These are phyloP conservation scores for Kuraishia ogatae DNA, from an alignment of 805 yeast species.

Conservation along the genomic window DNA sequence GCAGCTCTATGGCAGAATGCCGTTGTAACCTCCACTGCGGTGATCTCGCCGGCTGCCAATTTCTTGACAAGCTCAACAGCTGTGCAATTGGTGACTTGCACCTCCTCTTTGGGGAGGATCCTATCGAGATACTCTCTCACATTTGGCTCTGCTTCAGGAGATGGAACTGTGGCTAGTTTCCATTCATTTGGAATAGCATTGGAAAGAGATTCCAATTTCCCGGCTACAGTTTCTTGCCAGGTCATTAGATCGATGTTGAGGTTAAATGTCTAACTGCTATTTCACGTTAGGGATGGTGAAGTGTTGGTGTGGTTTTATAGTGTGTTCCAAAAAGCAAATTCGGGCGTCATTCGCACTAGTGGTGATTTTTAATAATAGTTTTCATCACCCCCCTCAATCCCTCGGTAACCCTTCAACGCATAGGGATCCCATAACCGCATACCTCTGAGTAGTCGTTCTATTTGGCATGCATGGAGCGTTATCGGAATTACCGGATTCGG, in stretches of 20 bases:
- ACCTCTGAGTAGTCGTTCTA: background rate
- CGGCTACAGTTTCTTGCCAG: background rate
- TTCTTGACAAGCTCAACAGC: slow-evolving; percentile 9
- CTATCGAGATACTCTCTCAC: slow-evolving; percentile 14
- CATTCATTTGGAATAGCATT: slow-evolving; percentile 20
- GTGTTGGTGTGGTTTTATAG: no score
- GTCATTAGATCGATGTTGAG: background rate
- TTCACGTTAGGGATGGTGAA: no score
- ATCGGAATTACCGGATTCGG: background rate
- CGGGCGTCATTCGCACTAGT: no score
- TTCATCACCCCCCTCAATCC: no score
- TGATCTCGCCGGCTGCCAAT: slow-evolving; percentile 8
- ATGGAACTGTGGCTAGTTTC: slow-evolving; percentile 18
- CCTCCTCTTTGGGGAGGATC: slow-evolving; percentile 15
- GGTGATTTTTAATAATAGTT: no score
- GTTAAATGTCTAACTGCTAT: no score
- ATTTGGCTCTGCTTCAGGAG: slow-evolving; percentile 5
- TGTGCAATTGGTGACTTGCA: slow-evolving; percentile 12
- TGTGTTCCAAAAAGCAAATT: no score
- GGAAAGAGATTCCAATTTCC: background rate
- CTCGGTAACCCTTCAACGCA: no score
- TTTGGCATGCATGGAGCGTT: background rate
- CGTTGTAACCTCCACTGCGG: slow-evolving; percentile 10
- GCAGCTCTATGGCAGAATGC: slow-evolving; percentile 22
- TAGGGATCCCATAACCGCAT: background rate